Base-by-base conservation (phyloP, 2,329 filamentous ascomycete genomes). In the Pseudopithomyces maydicus region DNA sequence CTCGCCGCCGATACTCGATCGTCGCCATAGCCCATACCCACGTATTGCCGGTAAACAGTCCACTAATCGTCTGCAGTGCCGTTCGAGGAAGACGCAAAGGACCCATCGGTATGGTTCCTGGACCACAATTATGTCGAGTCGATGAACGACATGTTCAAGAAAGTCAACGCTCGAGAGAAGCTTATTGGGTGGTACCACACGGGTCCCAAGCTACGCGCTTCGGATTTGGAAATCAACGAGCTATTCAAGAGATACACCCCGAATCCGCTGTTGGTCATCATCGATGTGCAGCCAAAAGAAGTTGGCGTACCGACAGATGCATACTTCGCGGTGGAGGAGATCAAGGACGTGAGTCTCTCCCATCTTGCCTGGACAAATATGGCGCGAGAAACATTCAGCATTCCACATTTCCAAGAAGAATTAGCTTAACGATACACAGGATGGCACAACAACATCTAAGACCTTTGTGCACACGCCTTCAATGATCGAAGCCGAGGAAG, bases 111-210 rank as follows among this genome's bases (percentile, higher is more conserved):
- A 75, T 99, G 95, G 95, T 99, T 98, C 77, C 81, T 99, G 64
- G 95, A 99, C 78, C 95, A 99, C 85, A 98, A 98, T 85, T 99
- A 97, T 74, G 91, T 99, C 78, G 95, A 99, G 80, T 91, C 90
- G 69, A 99, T 99, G 95, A 96, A 95, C 81, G 95, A 98, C 79
- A 99, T 99, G 95, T 99, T 99, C 86, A 99, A 99, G 84, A 98
- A 98, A 82, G 93, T 99, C 84, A 99, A 99, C 82, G 95, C 95
- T 59, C 85, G 91, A 63, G 95, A 99, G 82, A 98, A 98, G 87
- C 85, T 99, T 77, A 96, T 99, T 84, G 95, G 95, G 74, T 99
- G 95, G 95, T 99, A 99, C 79, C 95, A 99, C 80, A 96, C 95
- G 19, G 95, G 95, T 41, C 95, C 95, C 38, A 99, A 98, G 84